Percentiles rank a stretch among this genome's conserved stretches.
phyloP scores from a whole-genome alignment of 495 filamentous ascomycete species.

The Trichodelitschia bisporula region DNA sequence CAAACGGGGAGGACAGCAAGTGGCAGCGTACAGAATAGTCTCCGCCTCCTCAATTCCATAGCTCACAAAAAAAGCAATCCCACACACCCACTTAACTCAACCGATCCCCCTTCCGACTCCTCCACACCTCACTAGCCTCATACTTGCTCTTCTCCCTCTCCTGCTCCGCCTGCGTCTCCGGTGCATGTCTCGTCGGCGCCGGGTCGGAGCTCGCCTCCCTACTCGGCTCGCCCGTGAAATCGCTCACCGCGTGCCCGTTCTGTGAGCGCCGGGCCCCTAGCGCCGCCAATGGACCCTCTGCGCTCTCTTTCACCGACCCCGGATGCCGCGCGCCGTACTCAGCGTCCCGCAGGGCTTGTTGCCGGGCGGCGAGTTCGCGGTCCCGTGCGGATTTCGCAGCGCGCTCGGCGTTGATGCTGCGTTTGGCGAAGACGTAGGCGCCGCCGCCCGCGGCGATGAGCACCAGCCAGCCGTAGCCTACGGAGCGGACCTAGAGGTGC shows the following conservation, averaged over 20 bases:
- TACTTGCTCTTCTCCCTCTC: conserved; percentile 75
- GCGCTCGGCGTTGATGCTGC: conserved; percentile 53
- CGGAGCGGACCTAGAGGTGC: background rate
- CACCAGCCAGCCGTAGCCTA: conserved; percentile 46
- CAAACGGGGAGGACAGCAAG: conserved; percentile 26
- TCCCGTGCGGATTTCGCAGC: conserved; percentile 8
- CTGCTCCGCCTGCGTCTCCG: conserved; percentile 41
- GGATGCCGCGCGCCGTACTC: too few relatives aligned
- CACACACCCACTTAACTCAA: too few relatives aligned
- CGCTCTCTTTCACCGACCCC: too few relatives aligned
- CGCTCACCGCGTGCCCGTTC: background rate
- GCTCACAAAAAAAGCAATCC: too few relatives aligned
- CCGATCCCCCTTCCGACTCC: conserved; percentile 58
- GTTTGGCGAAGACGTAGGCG: conserved; percentile 92
- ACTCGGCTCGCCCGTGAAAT: conserved; percentile 41
- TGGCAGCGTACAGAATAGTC: conserved; percentile 35
- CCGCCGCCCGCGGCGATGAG: conserved; percentile 70
- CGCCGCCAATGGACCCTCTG: too few relatives aligned
- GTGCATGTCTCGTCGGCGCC: conserved; percentile 63
- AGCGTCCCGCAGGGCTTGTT: background rate
- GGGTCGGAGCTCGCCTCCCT: conserved; percentile 59
- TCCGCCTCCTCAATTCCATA: too few relatives aligned
- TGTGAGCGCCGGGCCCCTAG: too few relatives aligned
- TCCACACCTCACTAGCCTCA: conserved; percentile 49
- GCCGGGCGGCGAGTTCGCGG: background rate